Conservation (phyloP, 305 asterid species). For the Fraxinus sp. region DNA sequence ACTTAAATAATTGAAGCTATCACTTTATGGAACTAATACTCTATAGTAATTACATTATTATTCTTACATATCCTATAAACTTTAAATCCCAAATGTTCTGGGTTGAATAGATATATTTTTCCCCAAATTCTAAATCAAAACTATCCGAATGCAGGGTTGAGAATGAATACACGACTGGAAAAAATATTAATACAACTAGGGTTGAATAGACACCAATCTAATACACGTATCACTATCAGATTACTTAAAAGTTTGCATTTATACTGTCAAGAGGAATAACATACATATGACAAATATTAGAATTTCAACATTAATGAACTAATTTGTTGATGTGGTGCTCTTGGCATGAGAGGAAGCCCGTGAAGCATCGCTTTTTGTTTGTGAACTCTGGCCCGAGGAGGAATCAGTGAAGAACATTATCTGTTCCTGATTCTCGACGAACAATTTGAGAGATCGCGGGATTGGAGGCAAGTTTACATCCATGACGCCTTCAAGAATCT, state of each 20-base stretch:
- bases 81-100: neutral
- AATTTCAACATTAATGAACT: conserved; percentile 2
- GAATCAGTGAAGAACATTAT: conserved; percentile 68
- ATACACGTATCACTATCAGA: neutral
- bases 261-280: neutral
- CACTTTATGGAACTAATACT: neutral
- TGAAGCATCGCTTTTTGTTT: conserved; percentile 41
- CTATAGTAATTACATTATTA: neutral
- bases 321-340: conserved; percentile 26
- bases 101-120: neutral
- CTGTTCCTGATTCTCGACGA: conserved; percentile 41
- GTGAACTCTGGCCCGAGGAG: conserved; percentile 53
- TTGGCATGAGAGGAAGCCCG: conserved; percentile 43
- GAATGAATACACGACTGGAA: neutral
- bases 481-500: conserved; percentile 69
- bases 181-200: neutral
- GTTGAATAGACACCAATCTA: neutral
- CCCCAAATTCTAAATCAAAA: neutral
- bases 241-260: neutral
- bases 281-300: neutral
- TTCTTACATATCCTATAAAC: neutral
- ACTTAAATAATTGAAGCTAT: too few species aligned
- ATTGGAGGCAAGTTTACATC: conserved; percentile 60
- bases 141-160: neutral
- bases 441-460: conserved; percentile 56